Base-by-base conservation (phyloP, 2,329 filamentous ascomycete genomes). In the Colletotrichum orbiculare region DNA sequence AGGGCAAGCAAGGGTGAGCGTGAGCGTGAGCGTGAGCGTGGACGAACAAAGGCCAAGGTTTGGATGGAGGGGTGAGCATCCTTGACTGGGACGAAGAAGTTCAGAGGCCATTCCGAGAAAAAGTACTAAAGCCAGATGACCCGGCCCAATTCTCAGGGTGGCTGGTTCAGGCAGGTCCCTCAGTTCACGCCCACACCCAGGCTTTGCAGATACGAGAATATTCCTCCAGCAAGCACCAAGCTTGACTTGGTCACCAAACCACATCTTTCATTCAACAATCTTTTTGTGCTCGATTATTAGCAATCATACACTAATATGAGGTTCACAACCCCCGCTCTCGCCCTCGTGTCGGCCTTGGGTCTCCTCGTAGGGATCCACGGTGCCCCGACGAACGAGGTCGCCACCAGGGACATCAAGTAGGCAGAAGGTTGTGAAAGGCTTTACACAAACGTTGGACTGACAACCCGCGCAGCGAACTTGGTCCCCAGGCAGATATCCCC, bases 321-420 rank as follows among this genome's bases (percentile, higher is more conserved):
- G 45, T 62, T 35, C 47, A 56, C 53, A 43, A 57, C 58, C 10
- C 47, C 58, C 7, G n/a, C 52, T 37, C 52, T 66, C 33, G 12
- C 63, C 25, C 63, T 66, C 13, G 63, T 59, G 41, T 66, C 63
- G 42, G 58, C 59, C 15, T 25, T 25, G 25, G 25, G 25, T 4
- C 59, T 66, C 13, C 47, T 66, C 33, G 63, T 66, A 7, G 59
- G 63, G 52, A 66, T 66, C 52, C 52, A 66, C 11, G 63, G 63
- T 63, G 63, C 63, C 9, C 63, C 63, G 13, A 53, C 63, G 13
- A 48, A n/a, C 1, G 53, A 54, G 11, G 52, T 66, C 2, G 47
- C 47, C 13, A 17, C 9, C 10, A 9, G 53, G 12, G 46, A 66
- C 1, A 8, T 43, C 10, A 45, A 11, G 63, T 66, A 61, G 4